Evolutionary conservation across 129 eudicot genomes (phyloP).

Genomic region (Helichrysum umbraculigerum): DNA sequence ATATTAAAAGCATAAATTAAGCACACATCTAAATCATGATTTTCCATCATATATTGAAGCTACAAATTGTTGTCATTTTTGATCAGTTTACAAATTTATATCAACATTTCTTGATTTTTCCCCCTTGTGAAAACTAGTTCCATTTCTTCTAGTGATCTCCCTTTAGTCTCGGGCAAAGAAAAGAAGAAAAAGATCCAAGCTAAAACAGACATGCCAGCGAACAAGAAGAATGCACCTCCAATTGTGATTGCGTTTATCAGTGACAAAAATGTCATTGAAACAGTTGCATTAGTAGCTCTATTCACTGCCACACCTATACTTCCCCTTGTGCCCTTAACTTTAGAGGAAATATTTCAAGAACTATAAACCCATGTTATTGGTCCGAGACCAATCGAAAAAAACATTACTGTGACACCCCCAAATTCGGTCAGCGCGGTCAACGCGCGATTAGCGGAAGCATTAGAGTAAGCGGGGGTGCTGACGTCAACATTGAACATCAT

Average conservation of each 20-base stretch:
- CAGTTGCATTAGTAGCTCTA: conserved; percentile 66
- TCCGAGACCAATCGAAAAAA: conserved; percentile 64
- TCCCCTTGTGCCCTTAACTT: conserved; percentile 75
- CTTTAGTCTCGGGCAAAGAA: conserved; percentile 86
- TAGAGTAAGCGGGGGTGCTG: too few species aligned
- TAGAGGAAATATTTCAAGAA: conserved; percentile 68
- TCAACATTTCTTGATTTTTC: conserved; percentile 27
- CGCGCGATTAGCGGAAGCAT: too few species aligned
- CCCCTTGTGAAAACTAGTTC: conserved; percentile 39
- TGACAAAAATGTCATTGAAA: conserved; percentile 76
- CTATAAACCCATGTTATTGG: conserved; percentile 87
- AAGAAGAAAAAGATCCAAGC: conserved; percentile 69
- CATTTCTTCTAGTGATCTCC: conserved; percentile 69
- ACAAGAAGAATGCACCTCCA: conserved; percentile 82
- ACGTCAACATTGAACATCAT: too few species aligned
- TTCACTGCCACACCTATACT: conserved; percentile 84
- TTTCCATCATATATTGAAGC: too few species aligned
- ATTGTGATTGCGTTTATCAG: conserved; percentile 55
- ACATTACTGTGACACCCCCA: too few species aligned
- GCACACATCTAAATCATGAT: too few species aligned
- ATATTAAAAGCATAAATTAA: too few species aligned
- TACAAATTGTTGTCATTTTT: too few species aligned
- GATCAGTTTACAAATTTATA: conserved; percentile 30
- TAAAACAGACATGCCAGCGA: conserved; percentile 60
- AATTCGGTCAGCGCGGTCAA: too few species aligned